Percentiles rank a stretch among this genome's conserved stretches.
These are phyloP conservation scores for Russula olivacea DNA, from an alignment of 768 basidiomycete species.

Conservation along the genomic window DNA sequence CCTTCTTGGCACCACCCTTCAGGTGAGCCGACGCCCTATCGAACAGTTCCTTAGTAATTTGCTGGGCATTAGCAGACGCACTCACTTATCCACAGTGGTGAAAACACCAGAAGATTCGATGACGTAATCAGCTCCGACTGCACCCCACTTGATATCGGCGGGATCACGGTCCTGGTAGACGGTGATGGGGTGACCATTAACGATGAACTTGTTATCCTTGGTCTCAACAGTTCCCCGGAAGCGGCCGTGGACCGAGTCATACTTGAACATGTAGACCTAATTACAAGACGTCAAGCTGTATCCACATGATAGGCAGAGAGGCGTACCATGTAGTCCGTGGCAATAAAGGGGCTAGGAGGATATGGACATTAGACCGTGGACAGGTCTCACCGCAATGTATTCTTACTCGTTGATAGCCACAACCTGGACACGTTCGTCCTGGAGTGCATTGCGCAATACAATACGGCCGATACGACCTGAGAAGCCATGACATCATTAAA, in stretches of 20 bases:
- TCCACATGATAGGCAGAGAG: background rate
- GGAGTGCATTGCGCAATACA: slow-evolving; percentile 90
- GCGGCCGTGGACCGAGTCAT: slow-evolving; percentile 87
- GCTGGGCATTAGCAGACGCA: background rate
- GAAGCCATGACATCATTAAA: background rate
- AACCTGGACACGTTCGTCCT: slow-evolving; percentile 68
- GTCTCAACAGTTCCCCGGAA: slow-evolving; percentile 80
- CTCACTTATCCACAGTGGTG: slow-evolving; percentile 87
- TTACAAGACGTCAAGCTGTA: background rate
- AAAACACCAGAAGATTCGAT: slow-evolving; percentile 99
- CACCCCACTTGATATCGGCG: slow-evolving; percentile 74
- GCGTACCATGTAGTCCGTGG: slow-evolving; percentile 90
- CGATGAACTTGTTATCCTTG: slow-evolving; percentile 84
- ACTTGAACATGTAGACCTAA: slow-evolving; percentile 98
- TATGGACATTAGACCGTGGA: background rate
- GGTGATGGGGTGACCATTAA: slow-evolving; percentile 71
- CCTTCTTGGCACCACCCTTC: slow-evolving; percentile 99
- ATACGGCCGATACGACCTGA: slow-evolving; percentile 99
- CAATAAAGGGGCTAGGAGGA: slow-evolving; percentile 82
- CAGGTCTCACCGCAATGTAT: background rate
- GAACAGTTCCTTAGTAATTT: background rate
- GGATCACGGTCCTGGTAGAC: slow-evolving; percentile 88
- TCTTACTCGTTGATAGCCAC: slow-evolving; percentile 92
- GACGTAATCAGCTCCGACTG: slow-evolving; percentile 82
- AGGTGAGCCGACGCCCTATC: slow-evolving; percentile 80